Percentiles rank a stretch among this genome's conserved stretches.
Evolutionary conservation across 768 basidiomycete species (phyloP).

Genomic region (Termitomyces sp.): DNA sequence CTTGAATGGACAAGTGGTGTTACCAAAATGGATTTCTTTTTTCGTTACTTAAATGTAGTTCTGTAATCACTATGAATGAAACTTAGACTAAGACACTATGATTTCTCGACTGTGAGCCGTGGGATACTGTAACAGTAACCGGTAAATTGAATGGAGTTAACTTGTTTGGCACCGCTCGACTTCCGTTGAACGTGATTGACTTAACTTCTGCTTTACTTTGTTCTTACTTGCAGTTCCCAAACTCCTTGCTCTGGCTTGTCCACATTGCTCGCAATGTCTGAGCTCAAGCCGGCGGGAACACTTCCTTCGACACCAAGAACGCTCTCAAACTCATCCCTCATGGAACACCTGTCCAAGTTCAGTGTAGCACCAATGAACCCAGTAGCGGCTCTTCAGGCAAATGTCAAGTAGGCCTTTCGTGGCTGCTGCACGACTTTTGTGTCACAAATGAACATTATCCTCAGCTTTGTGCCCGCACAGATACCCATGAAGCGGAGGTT

Average conservation of each 20-base stretch:
- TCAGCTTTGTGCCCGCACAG: conserved; percentile 78
- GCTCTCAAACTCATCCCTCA: conserved; percentile 57
- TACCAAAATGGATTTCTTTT: conserved; percentile 1
- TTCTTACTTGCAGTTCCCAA: background rate
- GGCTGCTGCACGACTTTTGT: background rate
- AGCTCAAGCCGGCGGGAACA: conserved; percentile 13
- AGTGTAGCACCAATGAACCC: conserved; percentile 54
- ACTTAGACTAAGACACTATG: background rate
- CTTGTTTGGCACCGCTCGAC: background rate
- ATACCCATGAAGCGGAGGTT: conserved; percentile 83
- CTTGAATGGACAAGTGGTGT: conserved; percentile 43
- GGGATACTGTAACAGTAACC: too few species aligned
- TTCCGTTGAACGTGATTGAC: background rate
- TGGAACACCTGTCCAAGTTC: conserved; percentile 55
- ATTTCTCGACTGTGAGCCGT: background rate
- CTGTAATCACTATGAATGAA: conserved; percentile 4
- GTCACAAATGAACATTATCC: background rate
- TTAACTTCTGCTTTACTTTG: background rate
- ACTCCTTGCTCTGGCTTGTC: conserved; percentile 1
- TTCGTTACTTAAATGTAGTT: conserved; percentile 3
- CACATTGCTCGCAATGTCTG: conserved; percentile 6
- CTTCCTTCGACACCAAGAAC: conserved; percentile 38
- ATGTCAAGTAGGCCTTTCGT: conserved; percentile 55
- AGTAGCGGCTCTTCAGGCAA: conserved; percentile 62
- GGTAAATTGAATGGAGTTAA: background rate